Evolutionary conservation across 495 filamentous ascomycete species (phyloP).

Genomic region (Penicillium paradoxum): DNA sequence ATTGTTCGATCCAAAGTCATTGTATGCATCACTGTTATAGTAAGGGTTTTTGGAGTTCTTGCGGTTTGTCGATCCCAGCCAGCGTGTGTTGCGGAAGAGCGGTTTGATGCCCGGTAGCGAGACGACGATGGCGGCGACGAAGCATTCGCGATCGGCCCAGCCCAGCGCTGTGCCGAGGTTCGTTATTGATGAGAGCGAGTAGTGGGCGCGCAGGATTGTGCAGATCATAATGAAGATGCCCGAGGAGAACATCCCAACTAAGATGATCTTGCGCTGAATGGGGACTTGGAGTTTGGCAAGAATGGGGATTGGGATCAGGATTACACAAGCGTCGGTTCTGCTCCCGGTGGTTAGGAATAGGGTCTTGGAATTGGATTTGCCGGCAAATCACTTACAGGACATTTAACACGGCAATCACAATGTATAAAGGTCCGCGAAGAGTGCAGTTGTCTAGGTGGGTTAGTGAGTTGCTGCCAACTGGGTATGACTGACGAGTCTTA

Average conservation of each 20-base stretch:
- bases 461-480: background rate
- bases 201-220: slow-evolving; percentile 21
- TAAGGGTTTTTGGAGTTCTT: slow-evolving; percentile 6
- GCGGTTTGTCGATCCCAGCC: slow-evolving; percentile 15
- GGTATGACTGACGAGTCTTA: background rate
- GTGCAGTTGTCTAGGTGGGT: too few relatives aligned
- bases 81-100: slow-evolving; percentile 18
- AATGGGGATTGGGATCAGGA: slow-evolving; percentile 22
- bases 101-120: slow-evolving; percentile 24
- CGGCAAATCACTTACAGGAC: too few relatives aligned
- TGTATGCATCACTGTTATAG: background rate
- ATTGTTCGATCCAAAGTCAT: too few relatives aligned
- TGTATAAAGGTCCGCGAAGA: too few relatives aligned
- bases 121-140: slow-evolving; percentile 22
- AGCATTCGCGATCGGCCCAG: slow-evolving; percentile 26
- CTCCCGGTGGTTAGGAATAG: too few relatives aligned
- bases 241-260: slow-evolving; percentile 20
- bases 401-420: too few relatives aligned
- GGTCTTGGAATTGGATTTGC: too few relatives aligned
- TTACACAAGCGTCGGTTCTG: slow-evolving; percentile 19
- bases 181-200: slow-evolving; percentile 20
- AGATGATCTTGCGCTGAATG: slow-evolving; percentile 20
- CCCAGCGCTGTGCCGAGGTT: slow-evolving; percentile 14
- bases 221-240: slow-evolving; percentile 30
- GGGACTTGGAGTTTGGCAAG: slow-evolving; percentile 23